A percentile compares a stretch with the other conserved stretches of the same genome.
phyloP scores from a whole-genome alignment of 2,329 filamentous ascomycete species.

The Proliferodiscus dingleyae region DNA sequence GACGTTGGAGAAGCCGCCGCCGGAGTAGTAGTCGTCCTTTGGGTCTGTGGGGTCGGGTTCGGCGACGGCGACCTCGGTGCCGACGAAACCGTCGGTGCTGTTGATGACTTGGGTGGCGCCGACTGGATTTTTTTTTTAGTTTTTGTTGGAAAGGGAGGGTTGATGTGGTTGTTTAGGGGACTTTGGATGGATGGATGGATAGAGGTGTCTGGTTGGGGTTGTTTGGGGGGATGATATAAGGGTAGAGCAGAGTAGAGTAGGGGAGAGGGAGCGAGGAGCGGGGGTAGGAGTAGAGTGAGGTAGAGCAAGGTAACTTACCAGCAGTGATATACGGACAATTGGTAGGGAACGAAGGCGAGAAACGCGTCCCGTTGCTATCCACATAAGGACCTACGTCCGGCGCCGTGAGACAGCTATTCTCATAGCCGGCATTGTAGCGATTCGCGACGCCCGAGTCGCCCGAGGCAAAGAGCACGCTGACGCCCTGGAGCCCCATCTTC shows the following conservation, averaged over 20 bases:
- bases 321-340: slow-evolving; percentile 63
- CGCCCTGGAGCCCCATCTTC: slow-evolving; percentile 57
- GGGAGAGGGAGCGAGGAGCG: background rate
- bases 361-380: slow-evolving; percentile 15
- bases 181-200: no score
- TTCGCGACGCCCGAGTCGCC: slow-evolving; percentile 45
- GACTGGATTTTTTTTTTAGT: slow-evolving; percentile 1
- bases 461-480: slow-evolving; percentile 54
- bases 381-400: slow-evolving; percentile 11
- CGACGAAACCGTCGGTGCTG: slow-evolving; percentile 38
- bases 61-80: slow-evolving; percentile 34
- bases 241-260: background rate
- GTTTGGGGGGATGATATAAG: no score
- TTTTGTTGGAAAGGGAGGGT: no score
- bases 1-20: slow-evolving; percentile 45
- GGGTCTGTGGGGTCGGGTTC: slow-evolving; percentile 33
- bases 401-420: slow-evolving; percentile 13
- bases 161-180: no score
- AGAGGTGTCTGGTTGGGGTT: no score
- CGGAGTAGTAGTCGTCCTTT: slow-evolving; percentile 33
- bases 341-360: slow-evolving; percentile 53
- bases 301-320: no score
- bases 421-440: slow-evolving; percentile 10
- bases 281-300: no score
- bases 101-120: slow-evolving; percentile 14